phyloP scores from a whole-genome alignment of 768 basidiomycete genomes.

The Leccinum variicolor region DNA sequence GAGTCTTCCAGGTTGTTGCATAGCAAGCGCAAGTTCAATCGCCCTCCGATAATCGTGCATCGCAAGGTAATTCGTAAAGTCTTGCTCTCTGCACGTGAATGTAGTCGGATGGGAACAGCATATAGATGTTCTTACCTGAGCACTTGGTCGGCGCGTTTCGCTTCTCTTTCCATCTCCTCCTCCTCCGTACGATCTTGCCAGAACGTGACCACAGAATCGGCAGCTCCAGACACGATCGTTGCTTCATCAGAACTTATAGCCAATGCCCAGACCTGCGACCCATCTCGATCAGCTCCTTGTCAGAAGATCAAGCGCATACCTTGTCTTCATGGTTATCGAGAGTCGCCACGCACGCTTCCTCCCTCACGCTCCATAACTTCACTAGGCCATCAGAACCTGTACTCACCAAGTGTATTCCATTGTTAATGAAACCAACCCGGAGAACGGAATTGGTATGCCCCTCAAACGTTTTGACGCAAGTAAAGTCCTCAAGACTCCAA shows the following conservation, averaged over 20 bases:
- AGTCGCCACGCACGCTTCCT: constrained; percentile 84
- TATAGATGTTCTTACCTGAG: constrained; percentile 59
- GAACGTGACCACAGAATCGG: constrained; percentile 93
- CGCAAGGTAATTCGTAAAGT: constrained; percentile 86
- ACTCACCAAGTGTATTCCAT: constrained; percentile 83
- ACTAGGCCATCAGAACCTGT: constrained; percentile 92
- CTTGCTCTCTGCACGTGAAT: constrained; percentile 80
- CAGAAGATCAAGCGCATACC: constrained; percentile 40
- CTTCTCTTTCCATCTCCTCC: constrained; percentile 70
- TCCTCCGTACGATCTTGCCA: constrained; percentile 95
- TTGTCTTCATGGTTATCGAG: constrained; percentile 98
- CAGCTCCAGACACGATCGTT: constrained; percentile 89
- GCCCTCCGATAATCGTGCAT: constrained; percentile 89
- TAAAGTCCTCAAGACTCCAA: constrained; percentile 92
- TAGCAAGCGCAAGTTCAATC: constrained; percentile 86
- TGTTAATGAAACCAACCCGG: constrained; percentile 84
- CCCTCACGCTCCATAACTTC: constrained; percentile 90
- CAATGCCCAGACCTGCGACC: constrained; percentile 90
- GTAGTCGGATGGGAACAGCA: constrained; percentile 4
- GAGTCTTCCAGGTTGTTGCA: constrained; percentile 90
- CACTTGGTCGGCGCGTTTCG: constrained; percentile 67
- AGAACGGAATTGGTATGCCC: constrained; percentile 97
- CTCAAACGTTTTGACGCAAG: constrained; percentile 95
- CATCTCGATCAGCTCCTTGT: not conserved
- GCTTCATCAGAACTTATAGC: constrained; percentile 77